These are phyloP conservation scores for Penicillium bialowiezense DNA, from an alignment of 495 filamentous ascomycete genomes.

Conservation along the genomic window DNA sequence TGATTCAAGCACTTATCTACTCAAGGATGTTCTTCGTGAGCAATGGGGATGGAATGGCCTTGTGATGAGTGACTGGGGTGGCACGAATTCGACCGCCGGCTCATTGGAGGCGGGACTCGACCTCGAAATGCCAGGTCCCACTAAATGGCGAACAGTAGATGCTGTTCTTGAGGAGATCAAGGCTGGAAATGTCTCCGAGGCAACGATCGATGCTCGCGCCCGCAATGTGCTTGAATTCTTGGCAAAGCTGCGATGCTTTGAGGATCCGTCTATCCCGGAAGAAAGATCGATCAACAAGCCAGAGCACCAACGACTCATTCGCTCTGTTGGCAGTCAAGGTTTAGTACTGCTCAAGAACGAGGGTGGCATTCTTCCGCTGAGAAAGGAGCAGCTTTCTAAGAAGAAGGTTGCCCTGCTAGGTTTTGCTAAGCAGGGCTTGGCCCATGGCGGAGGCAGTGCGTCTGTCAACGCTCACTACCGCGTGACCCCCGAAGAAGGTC, in stretches of 20 bases:
- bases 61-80: conserved; percentile 66
- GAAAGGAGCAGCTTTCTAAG: conserved; percentile 24
- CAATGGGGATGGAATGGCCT: conserved; percentile 65
- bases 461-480: conserved; percentile 70
- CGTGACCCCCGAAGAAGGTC: conserved; percentile 57
- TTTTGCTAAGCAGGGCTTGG: conserved; percentile 62
- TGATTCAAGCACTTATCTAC: conserved; percentile 53
- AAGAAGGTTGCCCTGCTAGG: conserved; percentile 65
- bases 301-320: conserved; percentile 53
- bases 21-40: conserved; percentile 55
- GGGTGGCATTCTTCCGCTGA: conserved; percentile 51
- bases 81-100: conserved; percentile 23
- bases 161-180: background rate
- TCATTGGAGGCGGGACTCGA: conserved; percentile 59
- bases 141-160: conserved; percentile 40
- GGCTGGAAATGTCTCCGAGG: background rate
- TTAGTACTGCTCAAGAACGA: conserved; percentile 71
- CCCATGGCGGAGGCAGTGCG: conserved; percentile 68
- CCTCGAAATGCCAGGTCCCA: conserved; percentile 64
- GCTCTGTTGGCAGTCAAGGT: conserved; percentile 55
- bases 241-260: conserved; percentile 46
- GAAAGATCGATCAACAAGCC: conserved; percentile 33
- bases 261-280: background rate
- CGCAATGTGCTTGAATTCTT: conserved; percentile 41
- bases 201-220: conserved; percentile 24